Evolutionary conservation across 352 stramenopile species (phyloP).

Genomic region (Globisporangium parvum): DNA sequence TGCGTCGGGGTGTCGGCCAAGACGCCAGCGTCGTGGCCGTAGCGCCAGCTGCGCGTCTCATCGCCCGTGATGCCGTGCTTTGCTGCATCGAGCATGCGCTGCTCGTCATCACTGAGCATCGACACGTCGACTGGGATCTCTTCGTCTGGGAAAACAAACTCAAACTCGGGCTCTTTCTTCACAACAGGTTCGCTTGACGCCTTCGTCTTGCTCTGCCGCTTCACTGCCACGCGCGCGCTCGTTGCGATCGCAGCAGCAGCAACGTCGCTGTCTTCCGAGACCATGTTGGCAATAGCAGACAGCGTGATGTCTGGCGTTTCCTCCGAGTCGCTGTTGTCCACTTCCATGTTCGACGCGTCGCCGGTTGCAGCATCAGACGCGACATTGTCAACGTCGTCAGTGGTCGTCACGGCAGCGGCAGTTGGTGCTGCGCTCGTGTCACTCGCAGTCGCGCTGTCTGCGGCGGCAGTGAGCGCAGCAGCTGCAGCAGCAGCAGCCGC

Average conservation of each 20-base stretch:
- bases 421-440: constrained; percentile 12
- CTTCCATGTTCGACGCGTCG: constrained; percentile 61
- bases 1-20: constrained; percentile 59
- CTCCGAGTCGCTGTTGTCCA: constrained; percentile 78
- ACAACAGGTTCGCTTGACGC: constrained; percentile 1
- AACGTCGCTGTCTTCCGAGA: constrained; percentile 72
- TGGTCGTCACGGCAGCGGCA: background rate
- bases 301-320: constrained; percentile 72
- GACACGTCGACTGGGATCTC: constrained; percentile 53
- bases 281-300: constrained; percentile 84
- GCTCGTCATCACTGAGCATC: constrained; percentile 48
- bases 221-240: constrained; percentile 33
- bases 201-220: constrained; percentile 24
- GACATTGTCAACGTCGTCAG: too few species aligned
- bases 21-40: constrained; percentile 71
- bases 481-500: constrained; percentile 17
- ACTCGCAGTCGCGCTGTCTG: constrained; percentile 5
- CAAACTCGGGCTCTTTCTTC: constrained; percentile 38
- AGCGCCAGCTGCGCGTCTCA: constrained; percentile 43
- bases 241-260: constrained; percentile 45
- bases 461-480: background rate
- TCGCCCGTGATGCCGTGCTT: constrained; percentile 66
- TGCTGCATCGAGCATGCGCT: constrained; percentile 51
- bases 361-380: constrained; percentile 13
- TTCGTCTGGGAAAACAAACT: constrained; percentile 63